phyloP scores from a whole-genome alignment of 495 filamentous ascomycete genomes.

The Symbiotaphrina buchneri region DNA sequence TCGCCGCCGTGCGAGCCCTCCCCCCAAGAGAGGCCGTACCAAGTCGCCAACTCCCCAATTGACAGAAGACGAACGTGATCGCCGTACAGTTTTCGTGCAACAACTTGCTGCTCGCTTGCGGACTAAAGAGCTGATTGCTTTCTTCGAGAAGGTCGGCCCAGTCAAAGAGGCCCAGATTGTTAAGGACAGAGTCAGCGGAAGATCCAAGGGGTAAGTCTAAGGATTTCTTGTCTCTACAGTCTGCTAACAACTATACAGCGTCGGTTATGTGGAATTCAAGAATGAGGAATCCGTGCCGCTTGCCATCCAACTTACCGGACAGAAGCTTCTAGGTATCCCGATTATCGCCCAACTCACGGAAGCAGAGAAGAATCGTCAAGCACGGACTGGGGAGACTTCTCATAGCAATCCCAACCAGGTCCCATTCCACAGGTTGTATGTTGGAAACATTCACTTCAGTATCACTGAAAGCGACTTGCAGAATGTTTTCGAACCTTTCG shows the following conservation, averaged over 20 bases:
- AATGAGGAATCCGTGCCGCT: constrained; percentile 80
- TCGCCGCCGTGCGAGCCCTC: constrained; percentile 18
- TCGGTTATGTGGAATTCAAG: constrained; percentile 98
- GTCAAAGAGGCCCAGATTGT: constrained; percentile 98
- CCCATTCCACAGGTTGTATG: constrained; percentile 95
- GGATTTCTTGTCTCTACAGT: constrained; percentile 6
- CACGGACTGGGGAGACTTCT: constrained; percentile 53
- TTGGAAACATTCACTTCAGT: constrained; percentile 99
- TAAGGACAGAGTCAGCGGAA: constrained; percentile 90
- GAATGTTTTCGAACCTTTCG: constrained; percentile 95
- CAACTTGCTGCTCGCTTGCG: constrained; percentile 84
- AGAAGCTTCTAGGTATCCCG: constrained; percentile 94
- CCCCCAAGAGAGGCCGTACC: constrained; percentile 14
- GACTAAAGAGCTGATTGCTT: constrained; percentile 78
- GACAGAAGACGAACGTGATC: constrained; percentile 90
- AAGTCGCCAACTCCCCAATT: constrained; percentile 37
- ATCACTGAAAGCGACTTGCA: constrained; percentile 93
- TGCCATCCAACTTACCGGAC: constrained; percentile 96
- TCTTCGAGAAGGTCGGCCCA: constrained; percentile 90
- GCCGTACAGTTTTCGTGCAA: constrained; percentile 93
- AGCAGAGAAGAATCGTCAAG: constrained; percentile 98
- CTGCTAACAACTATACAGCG: constrained; percentile 32
- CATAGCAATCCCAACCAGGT: constrained; percentile 45
- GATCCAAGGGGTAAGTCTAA: constrained; percentile 78
- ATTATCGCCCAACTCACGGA: constrained; percentile 97